Evolutionary conservation across 2,329 filamentous ascomycete genomes (phyloP).

Genomic region (Alternaria sp.): DNA sequence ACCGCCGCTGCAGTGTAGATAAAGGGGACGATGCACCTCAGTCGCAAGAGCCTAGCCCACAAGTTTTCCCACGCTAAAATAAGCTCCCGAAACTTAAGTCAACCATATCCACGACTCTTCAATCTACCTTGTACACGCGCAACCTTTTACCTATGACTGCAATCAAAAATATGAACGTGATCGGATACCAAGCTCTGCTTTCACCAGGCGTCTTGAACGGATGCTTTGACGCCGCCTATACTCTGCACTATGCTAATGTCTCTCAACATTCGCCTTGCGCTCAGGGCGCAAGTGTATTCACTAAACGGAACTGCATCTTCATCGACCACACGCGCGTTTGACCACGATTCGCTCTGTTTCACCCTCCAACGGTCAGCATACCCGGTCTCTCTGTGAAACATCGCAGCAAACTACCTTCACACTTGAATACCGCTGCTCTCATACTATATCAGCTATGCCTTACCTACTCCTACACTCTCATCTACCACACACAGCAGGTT

Average conservation of each 20-base stretch:
- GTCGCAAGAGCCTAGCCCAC: not conserved
- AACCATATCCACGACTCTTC: not conserved
- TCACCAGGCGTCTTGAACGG: not conserved
- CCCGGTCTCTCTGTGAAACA: not conserved
- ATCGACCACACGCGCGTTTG: not conserved
- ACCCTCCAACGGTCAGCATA: not conserved
- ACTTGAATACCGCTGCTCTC: not conserved
- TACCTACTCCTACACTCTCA: not conserved
- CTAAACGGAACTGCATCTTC: not conserved
- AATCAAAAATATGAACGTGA: not conserved
- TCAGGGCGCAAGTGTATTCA: not conserved
- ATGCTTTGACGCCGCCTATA: not conserved
- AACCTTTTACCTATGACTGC: not conserved
- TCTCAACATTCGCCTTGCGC: not conserved
- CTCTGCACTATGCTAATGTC: not conserved
- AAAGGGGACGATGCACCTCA: not conserved
- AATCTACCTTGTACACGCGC: not conserved
- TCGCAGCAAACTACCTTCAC: not conserved
- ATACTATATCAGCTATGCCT: not conserved
- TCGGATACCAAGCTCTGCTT: not conserved
- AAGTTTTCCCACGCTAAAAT: not conserved
- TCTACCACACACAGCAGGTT: not conserved
- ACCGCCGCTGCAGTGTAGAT: not conserved
- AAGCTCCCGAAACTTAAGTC: not conserved
- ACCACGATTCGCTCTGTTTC: not conserved